Conservation (phyloP, 2,329 filamentous ascomycete species). For the Pseudocercospora eumusae region DNA sequence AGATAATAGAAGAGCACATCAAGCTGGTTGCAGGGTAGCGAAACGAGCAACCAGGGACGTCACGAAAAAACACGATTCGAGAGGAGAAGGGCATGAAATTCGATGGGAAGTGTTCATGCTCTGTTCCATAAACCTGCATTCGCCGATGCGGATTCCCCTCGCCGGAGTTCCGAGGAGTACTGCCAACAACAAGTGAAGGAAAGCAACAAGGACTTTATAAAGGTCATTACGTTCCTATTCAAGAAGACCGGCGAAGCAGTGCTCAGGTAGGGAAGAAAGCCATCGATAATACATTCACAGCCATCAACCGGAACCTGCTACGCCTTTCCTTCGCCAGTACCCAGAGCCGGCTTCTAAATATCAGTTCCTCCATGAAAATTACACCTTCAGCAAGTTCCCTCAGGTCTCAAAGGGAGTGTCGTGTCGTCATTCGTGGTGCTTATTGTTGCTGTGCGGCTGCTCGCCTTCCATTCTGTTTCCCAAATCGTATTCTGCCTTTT, state of each 20-base stretch:
- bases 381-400: neutral
- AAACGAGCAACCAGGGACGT: too few relatives aligned
- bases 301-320: slow-evolving; percentile 5
- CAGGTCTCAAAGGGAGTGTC: slow-evolving; percentile 7
- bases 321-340: slow-evolving; percentile 9
- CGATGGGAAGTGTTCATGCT: too few relatives aligned
- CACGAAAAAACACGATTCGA: too few relatives aligned
- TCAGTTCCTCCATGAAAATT: slow-evolving; percentile 4
- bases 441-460: neutral
- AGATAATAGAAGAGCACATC: too few relatives aligned
- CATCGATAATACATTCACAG: slow-evolving; percentile 4
- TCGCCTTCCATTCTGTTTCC: slow-evolving; percentile 4
- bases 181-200: neutral
- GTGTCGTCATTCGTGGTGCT: slow-evolving; percentile 4
- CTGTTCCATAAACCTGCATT: too few relatives aligned
- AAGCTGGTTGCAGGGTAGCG: too few relatives aligned
- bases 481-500: slow-evolving; percentile 1
- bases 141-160: too few relatives aligned
- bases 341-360: slow-evolving; percentile 4
- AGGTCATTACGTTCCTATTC: slow-evolving; percentile 6
- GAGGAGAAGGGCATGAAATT: too few relatives aligned
- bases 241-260: slow-evolving; percentile 5
- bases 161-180: too few relatives aligned
- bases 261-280: slow-evolving; percentile 9
- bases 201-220: neutral